Evolutionary conservation across 495 filamentous ascomycete genomes (phyloP).

Genomic region (Sordaria brevicollis): DNA sequence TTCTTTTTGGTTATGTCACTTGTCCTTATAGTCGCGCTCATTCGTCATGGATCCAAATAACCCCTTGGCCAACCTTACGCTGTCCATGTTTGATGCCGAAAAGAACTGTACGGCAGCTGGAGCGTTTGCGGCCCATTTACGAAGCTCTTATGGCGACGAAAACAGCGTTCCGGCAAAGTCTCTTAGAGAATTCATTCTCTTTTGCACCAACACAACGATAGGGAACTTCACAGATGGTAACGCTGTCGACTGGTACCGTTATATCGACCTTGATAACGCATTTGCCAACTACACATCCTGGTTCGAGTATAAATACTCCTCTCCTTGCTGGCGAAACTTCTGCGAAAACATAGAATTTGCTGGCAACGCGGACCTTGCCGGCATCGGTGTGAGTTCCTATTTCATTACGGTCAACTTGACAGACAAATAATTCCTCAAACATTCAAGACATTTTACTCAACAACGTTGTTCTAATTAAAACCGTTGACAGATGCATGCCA

Average conservation of each 20-base stretch:
- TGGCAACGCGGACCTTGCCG: too few relatives aligned
- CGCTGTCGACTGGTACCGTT: background rate
- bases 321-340: background rate
- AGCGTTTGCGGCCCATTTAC: background rate
- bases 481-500: too few relatives aligned
- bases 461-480: too few relatives aligned
- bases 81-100: background rate
- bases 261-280: background rate
- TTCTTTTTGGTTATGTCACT: background rate
- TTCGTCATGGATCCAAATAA: background rate
- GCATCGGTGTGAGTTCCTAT: too few relatives aligned
- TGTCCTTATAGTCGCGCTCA: background rate
- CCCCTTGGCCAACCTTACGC: background rate
- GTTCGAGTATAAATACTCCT: background rate
- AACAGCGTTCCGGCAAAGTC: background rate
- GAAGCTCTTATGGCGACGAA: background rate
- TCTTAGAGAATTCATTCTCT: background rate
- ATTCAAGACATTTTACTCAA: too few relatives aligned
- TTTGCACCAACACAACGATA: background rate
- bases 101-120: background rate
- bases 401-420: too few relatives aligned
- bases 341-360: background rate
- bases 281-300: background rate
- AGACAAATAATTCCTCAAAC: too few relatives aligned
- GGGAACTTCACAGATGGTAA: background rate